These are phyloP conservation scores for Westerdykella aurantiaca DNA, from an alignment of 2,329 filamentous ascomycete genomes.

Conservation along the genomic window DNA sequence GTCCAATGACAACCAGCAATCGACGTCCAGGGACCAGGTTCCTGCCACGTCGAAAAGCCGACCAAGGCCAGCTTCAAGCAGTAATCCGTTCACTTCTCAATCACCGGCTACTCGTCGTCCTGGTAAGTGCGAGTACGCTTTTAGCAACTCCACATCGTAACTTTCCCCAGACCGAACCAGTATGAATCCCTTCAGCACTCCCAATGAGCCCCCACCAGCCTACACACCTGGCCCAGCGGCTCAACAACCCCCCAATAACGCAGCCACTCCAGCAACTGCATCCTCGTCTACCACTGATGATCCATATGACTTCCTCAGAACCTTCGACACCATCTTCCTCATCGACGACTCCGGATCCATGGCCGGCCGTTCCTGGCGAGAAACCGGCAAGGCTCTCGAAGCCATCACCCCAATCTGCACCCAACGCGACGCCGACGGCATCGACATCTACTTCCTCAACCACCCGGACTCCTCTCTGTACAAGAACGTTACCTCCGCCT, in stretches of 20 bases:
- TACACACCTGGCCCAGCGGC: conserved; percentile 32
- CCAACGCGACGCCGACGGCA: conserved; percentile 70
- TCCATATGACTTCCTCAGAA: conserved; percentile 66
- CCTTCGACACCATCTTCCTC: conserved; percentile 83
- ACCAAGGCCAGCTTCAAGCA: conserved; percentile 6
- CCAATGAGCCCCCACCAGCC: conserved; percentile 39
- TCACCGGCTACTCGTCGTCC: conserved; percentile 36
- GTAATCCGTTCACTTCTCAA: conserved; percentile 15
- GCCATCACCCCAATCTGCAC: conserved; percentile 80
- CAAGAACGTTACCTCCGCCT: conserved; percentile 55
- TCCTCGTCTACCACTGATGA: conserved; percentile 48
- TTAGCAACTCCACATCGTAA: not conserved
- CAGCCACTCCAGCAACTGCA: not conserved
- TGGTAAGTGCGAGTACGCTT: conserved; percentile 21
- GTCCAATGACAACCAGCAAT: not conserved
- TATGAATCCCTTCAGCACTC: conserved; percentile 22
- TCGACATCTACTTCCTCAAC: conserved; percentile 92
- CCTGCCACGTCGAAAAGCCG: not conserved
- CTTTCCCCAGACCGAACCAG: conserved; percentile 17
- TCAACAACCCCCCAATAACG: not conserved
- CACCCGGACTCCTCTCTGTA: conserved; percentile 56
- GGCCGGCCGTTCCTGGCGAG: conserved; percentile 68
- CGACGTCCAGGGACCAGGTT: not conserved
- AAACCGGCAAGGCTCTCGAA: conserved; percentile 64
- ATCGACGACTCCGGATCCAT: conserved; percentile 93